Conservation (phyloP, 345 rosid genomes). For the Hibiscus mutabilis region DNA sequence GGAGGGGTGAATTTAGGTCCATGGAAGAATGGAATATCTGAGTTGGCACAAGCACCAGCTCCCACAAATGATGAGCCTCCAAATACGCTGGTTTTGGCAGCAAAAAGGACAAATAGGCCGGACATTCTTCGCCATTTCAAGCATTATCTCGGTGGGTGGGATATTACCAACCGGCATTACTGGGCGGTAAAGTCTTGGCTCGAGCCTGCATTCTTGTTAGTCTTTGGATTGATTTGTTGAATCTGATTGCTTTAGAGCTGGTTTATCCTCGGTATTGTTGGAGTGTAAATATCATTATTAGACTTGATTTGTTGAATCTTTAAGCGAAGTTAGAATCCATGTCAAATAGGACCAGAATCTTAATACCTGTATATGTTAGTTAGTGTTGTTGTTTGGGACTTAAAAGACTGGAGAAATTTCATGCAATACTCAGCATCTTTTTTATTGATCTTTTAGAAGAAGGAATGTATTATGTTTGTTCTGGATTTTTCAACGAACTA, state of each 20-base stretch:
- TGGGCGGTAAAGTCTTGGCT: constrained; percentile 69
- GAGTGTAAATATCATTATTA: not conserved
- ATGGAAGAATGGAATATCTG: constrained; percentile 47
- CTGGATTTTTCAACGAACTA: not conserved
- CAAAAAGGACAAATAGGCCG: constrained; percentile 74
- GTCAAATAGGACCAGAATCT: not conserved
- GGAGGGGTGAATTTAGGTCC: constrained; percentile 49
- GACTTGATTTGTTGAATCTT: not conserved
- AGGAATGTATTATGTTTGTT: not conserved
- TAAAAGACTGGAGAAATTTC: not conserved
- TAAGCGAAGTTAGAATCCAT: not conserved
- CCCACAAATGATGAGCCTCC: constrained; percentile 35
- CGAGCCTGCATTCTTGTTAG: not conserved
- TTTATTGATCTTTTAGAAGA: not conserved
- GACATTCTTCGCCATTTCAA: constrained; percentile 65
- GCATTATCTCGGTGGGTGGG: constrained; percentile 79
- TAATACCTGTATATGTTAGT: not conserved
- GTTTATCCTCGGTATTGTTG: not conserved
- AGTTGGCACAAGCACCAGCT: constrained; percentile 50
- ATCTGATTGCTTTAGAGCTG: constrained; percentile 2
- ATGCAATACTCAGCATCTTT: not conserved
- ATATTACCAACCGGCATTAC: constrained; percentile 75
- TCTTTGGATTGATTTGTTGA: constrained; percentile 1
- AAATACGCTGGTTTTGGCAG: constrained; percentile 54
- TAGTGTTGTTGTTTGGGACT: not conserved